Conservation (phyloP, 352 stramenopile species). For the Pythium chondricola region DNA sequence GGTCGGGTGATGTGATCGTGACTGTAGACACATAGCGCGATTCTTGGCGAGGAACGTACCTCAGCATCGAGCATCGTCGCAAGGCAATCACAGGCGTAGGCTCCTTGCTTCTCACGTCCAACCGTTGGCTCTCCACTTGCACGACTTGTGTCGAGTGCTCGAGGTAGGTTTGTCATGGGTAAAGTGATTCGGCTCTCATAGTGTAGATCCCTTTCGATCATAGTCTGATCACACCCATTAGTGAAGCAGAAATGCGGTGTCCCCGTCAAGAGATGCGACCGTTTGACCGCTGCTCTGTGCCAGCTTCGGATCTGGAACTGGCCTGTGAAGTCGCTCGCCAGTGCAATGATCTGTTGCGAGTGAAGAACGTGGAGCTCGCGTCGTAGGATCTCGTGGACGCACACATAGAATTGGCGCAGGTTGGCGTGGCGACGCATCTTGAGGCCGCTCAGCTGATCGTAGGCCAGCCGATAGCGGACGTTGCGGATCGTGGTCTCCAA, state of each 20-base stretch:
- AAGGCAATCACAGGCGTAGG: constrained; percentile 47
- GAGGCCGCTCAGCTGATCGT: constrained; percentile 34
- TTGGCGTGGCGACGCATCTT: constrained; percentile 30
- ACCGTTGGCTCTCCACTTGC: constrained; percentile 27
- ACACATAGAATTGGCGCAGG: constrained; percentile 28
- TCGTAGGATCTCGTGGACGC: constrained; percentile 35
- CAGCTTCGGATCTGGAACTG: constrained; percentile 45
- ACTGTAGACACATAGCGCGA: constrained; percentile 58
- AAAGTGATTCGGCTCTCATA: constrained; percentile 33
- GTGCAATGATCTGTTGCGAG: constrained; percentile 57
- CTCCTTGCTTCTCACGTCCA: constrained; percentile 50
- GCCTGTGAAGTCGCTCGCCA: constrained; percentile 62
- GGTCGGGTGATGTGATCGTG: constrained; percentile 28
- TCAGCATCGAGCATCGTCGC: constrained; percentile 52
- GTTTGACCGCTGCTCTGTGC: constrained; percentile 29
- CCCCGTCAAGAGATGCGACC: constrained; percentile 18
- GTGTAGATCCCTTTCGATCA: constrained; percentile 43
- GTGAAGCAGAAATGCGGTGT: constrained; percentile 50
- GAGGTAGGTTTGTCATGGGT: constrained; percentile 72
- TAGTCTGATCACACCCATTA: constrained; percentile 28
- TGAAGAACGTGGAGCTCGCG: constrained; percentile 46
- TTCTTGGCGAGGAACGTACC: constrained; percentile 9
- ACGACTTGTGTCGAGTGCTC: constrained; percentile 51
- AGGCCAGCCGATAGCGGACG: constrained; percentile 34
- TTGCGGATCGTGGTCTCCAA: constrained; percentile 32